These are phyloP conservation scores for Lenzites betulinus DNA, from an alignment of 768 basidiomycete species.

Conservation along the genomic window DNA sequence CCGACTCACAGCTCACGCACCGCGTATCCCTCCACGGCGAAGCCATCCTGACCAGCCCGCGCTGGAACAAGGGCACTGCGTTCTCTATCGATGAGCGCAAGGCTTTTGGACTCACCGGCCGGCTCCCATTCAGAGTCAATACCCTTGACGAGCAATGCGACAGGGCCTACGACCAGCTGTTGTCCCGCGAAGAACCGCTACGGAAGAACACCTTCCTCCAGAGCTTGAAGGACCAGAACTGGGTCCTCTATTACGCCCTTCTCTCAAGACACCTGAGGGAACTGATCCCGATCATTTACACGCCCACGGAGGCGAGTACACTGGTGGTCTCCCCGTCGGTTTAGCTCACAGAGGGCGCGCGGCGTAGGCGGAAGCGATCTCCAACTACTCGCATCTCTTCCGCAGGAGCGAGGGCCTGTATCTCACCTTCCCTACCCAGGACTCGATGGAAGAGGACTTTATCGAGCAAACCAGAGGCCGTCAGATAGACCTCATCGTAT, in stretches of 20 bases:
- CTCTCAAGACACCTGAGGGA: constrained; percentile 44
- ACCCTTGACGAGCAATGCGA: constrained; percentile 74
- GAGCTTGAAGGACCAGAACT: constrained; percentile 77
- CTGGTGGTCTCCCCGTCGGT: background rate
- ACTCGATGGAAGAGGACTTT: constrained; percentile 76
- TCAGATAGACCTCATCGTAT: constrained; percentile 79
- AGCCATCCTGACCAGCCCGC: constrained; percentile 60
- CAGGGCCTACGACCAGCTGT: constrained; percentile 72
- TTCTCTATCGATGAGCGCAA: constrained; percentile 70
- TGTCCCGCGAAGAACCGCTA: constrained; percentile 39
- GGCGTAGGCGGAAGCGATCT: constrained; percentile 71
- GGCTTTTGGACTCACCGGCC: constrained; percentile 56
- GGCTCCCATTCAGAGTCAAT: constrained; percentile 42
- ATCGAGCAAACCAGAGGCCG: constrained; percentile 61
- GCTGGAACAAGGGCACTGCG: constrained; percentile 82
- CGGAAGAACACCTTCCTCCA: constrained; percentile 77
- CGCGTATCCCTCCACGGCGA: constrained; percentile 61
- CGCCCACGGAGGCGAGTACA: constrained; percentile 66
- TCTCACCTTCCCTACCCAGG: constrained; percentile 58
- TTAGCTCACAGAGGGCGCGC: background rate
- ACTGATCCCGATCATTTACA: constrained; percentile 72
- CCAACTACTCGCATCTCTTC: constrained; percentile 83
- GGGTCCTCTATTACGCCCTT: constrained; percentile 78
- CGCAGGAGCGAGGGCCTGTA: constrained; percentile 78
- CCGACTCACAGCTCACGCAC: constrained; percentile 6